phyloP scores from a whole-genome alignment of 2,329 filamentous ascomycete species.

The Neofusicoccum ribis region DNA sequence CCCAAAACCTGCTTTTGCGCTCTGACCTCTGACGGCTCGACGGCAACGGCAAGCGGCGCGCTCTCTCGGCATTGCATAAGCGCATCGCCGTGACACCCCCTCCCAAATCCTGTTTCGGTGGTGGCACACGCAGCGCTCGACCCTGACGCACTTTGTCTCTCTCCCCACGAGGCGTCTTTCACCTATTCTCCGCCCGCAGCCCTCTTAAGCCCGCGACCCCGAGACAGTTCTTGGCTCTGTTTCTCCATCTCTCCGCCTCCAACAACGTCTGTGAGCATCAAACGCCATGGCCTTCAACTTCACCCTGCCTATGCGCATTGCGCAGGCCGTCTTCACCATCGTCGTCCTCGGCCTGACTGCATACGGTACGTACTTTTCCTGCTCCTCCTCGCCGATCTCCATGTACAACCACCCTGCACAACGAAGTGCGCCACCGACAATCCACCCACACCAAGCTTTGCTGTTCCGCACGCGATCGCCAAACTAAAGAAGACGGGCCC shows the following conservation, averaged over 20 bases:
- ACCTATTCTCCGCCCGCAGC: neutral
- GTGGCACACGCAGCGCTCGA: neutral
- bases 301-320: constrained; percentile 63
- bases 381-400: neutral
- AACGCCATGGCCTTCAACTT: constrained; percentile 54
- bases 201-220: neutral
- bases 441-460: constrained; percentile 3
- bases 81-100: neutral
- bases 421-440: neutral
- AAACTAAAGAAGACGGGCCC: too few species aligned
- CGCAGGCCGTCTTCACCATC: constrained; percentile 68
- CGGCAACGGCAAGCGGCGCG: neutral
- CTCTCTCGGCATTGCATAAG: too few species aligned
- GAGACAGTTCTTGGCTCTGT: too few species aligned
- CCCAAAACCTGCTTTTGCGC: neutral
- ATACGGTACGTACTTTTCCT: constrained; percentile 61
- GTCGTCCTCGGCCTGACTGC: constrained; percentile 74
- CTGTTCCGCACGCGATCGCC: too few species aligned
- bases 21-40: neutral
- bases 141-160: constrained; percentile 13
- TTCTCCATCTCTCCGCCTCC: too few species aligned
- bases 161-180: neutral
- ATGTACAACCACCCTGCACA: neutral
- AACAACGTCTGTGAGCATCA: too few species aligned
- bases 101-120: constrained; percentile 13